Conservation (phyloP, 2,329 filamentous ascomycete species). For the Xenoacremonium recifei region DNA sequence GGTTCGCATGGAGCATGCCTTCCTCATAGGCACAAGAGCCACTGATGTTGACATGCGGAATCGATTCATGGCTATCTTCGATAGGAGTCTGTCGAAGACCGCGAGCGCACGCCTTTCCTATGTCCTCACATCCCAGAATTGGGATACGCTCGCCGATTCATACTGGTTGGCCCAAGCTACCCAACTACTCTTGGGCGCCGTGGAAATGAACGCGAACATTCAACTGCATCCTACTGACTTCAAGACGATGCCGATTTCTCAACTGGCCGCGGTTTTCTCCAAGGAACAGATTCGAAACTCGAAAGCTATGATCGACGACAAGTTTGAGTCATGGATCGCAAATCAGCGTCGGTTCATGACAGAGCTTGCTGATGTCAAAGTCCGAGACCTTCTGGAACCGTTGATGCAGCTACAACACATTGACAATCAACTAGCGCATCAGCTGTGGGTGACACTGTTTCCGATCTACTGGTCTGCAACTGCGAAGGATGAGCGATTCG, state of each 20-base stretch:
- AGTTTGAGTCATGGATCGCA: constrained; percentile 75
- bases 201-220: constrained; percentile 79
- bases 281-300: constrained; percentile 70
- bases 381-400: constrained; percentile 86
- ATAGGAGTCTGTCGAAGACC: constrained; percentile 89
- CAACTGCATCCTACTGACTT: constrained; percentile 85
- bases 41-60: constrained; percentile 96
- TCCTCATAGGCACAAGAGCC: constrained; percentile 90
- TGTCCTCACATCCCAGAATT: constrained; percentile 89
- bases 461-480: constrained; percentile 92
- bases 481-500: constrained; percentile 80
- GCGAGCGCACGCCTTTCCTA: constrained; percentile 87
- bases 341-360: constrained; percentile 79
- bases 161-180: constrained; percentile 97
- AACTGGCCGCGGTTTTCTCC: constrained; percentile 70
- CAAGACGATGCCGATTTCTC: constrained; percentile 69
- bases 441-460: constrained; percentile 89
- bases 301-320: constrained; percentile 75
- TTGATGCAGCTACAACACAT: constrained; percentile 89
- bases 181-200: constrained; percentile 85
- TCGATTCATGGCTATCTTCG: constrained; percentile 94
- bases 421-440: constrained; percentile 76
- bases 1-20: constrained; percentile 95
- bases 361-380: constrained; percentile 81
- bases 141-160: constrained; percentile 90